These are phyloP conservation scores for Paramyrothecium sp. DNA, from an alignment of 2,329 filamentous ascomycete genomes.

Conservation along the genomic window DNA sequence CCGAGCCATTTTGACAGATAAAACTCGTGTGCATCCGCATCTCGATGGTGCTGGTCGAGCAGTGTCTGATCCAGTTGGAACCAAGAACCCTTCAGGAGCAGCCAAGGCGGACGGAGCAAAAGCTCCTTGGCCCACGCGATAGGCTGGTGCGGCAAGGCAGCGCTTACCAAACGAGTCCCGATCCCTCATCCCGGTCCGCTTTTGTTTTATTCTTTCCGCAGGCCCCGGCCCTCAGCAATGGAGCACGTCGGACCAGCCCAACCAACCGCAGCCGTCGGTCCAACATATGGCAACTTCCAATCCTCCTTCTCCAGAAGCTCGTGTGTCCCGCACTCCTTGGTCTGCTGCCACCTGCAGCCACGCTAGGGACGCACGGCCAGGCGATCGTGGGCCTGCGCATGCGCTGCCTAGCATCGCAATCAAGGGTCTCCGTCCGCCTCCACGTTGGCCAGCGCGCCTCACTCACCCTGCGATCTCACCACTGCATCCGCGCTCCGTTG, in stretches of 20 bases:
- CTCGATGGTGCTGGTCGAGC: conserved; percentile 19
- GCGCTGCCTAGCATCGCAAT: neutral
- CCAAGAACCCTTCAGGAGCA: conserved; percentile 10
- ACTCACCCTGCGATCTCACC: no score
- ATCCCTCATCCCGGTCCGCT: conserved; percentile 10
- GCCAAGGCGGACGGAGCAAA: conserved; percentile 29
- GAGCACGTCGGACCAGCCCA: neutral
- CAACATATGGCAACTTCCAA: no score
- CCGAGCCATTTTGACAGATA: conserved; percentile 28
- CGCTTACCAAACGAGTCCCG: conserved; percentile 23
- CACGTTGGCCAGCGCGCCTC: no score
- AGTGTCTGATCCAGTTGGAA: conserved; percentile 20
- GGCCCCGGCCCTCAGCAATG: neutral
- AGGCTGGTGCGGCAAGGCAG: conserved; percentile 26
- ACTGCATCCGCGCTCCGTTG: no score
- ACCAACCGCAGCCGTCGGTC: no score
- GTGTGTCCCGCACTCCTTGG: neutral
- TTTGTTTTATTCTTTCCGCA: conserved; percentile 17
- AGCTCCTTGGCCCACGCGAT: conserved; percentile 28
- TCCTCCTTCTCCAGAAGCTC: neutral
- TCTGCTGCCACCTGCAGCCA: neutral
- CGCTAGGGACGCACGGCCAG: neutral
- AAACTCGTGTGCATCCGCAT: conserved; percentile 24
- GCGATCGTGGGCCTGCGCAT: neutral
- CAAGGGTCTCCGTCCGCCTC: no score